Percentiles rank a stretch among this genome's conserved stretches.
Conservation (phyloP, 805 yeast genomes). For the Saccharomycopsis sp. region DNA sequence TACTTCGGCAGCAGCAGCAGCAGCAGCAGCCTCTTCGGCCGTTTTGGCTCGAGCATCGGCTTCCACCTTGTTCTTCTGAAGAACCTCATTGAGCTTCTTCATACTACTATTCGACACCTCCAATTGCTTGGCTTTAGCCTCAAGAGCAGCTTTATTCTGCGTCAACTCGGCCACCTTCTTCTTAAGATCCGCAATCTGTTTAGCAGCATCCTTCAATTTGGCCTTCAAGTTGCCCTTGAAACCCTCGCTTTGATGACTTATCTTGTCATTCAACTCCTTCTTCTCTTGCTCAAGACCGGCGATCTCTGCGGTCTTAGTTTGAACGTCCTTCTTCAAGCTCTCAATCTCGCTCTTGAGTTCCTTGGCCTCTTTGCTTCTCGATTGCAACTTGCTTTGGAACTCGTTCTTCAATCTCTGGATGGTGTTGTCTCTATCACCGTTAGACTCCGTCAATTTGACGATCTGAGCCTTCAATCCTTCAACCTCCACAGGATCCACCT, state of each 20-base stretch:
- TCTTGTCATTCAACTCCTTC: constrained; percentile 29
- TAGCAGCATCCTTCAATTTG: constrained; percentile 25
- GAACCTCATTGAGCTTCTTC: background rate
- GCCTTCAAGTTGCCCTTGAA: constrained; percentile 15
- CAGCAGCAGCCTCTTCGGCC: constrained; percentile 22
- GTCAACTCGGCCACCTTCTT: constrained; percentile 7
- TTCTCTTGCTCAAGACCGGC: constrained; percentile 22
- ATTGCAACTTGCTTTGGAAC: constrained; percentile 21
- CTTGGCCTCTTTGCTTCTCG: constrained; percentile 24
- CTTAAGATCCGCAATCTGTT: constrained; percentile 20
- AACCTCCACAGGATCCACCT: constrained; percentile 42
- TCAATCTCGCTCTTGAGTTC: constrained; percentile 22
- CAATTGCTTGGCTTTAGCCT: constrained; percentile 1
- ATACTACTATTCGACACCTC: constrained; percentile 3
- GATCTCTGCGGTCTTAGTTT: constrained; percentile 24
- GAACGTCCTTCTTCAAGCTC: constrained; percentile 21
- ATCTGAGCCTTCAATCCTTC: constrained; percentile 31
- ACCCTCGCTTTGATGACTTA: constrained; percentile 8
- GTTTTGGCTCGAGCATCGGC: constrained; percentile 22
- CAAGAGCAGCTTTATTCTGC: background rate
- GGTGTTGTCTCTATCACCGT: constrained; percentile 22
- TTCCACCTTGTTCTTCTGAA: background rate
- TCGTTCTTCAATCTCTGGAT: constrained; percentile 25
- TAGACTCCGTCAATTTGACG: constrained; percentile 24
- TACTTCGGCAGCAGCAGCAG: constrained; percentile 22